Percentiles rank a stretch among this genome's conserved stretches.
These are phyloP conservation scores for Moesziomyces sp. DNA, from an alignment of 1,284 basidiomycete species.

Conservation along the genomic window DNA sequence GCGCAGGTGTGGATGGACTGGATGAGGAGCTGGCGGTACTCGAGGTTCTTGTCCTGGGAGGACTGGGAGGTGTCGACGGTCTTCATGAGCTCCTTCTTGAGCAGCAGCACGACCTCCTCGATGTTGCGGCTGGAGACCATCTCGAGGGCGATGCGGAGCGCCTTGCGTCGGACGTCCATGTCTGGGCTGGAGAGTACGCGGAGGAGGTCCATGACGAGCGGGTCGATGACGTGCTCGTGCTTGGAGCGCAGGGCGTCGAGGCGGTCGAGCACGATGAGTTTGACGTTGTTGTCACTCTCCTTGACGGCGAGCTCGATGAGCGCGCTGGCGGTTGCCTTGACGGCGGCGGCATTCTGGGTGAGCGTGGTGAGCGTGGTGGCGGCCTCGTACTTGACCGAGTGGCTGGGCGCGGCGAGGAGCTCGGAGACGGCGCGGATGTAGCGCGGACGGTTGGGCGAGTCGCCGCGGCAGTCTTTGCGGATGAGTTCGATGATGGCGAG, in stretches of 20 bases:
- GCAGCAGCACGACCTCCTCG: slow-evolving; percentile 94
- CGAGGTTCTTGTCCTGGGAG: slow-evolving; percentile 71
- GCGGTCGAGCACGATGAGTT: slow-evolving; percentile 95
- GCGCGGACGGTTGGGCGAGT: slow-evolving; percentile 73
- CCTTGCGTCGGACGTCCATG: slow-evolving; percentile 95
- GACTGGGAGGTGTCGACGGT: slow-evolving; percentile 76
- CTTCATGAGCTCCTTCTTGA: slow-evolving; percentile 97
- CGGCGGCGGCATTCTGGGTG: slow-evolving; percentile 93
- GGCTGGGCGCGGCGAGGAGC: slow-evolving; percentile 87
- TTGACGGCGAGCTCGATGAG: slow-evolving; percentile 91
- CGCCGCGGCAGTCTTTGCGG: slow-evolving; percentile 85
- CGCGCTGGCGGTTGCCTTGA: slow-evolving; percentile 92
- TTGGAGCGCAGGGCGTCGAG: slow-evolving; percentile 84
- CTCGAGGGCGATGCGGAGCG: slow-evolving; percentile 86
- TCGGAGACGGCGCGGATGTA: slow-evolving; percentile 96
- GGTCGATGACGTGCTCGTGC: slow-evolving; percentile 90
- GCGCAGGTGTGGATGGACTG: slow-evolving; percentile 97
- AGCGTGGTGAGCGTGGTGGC: slow-evolving; percentile 93
- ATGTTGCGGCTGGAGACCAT: slow-evolving; percentile 96
- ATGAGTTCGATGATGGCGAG: slow-evolving; percentile 96
- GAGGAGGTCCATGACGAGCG: slow-evolving; percentile 94
- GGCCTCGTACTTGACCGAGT: slow-evolving; percentile 98
- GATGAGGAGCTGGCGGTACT: slow-evolving; percentile 95
- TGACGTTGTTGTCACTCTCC: slow-evolving; percentile 99
- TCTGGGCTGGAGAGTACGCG: slow-evolving; percentile 91